Conservation (phyloP, 345 rosid genomes). For the Ceriops zippeliana region DNA sequence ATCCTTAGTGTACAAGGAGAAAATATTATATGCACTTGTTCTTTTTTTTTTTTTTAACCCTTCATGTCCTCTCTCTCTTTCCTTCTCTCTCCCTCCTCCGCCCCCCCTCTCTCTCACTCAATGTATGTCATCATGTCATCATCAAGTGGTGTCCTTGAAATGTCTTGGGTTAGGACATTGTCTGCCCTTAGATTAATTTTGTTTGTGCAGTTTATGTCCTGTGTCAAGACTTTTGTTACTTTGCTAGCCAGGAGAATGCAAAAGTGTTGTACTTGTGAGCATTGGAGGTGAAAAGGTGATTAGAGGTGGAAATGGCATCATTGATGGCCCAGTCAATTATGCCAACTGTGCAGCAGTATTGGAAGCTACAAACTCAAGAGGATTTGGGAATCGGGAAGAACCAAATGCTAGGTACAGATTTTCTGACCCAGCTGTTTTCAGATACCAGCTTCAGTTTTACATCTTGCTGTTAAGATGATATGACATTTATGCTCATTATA, state of each 20-base stretch:
- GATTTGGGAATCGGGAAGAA: constrained; percentile 57
- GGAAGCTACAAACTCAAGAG: constrained; percentile 41
- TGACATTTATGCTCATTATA: constrained; percentile 6
- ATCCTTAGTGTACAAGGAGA: too few relatives aligned
- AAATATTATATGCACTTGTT: too few relatives aligned
- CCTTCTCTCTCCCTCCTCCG: not conserved
- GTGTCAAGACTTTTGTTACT: constrained; percentile 20
- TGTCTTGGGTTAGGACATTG: constrained; percentile 5
- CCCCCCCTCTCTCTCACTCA: not conserved
- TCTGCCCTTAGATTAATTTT: constrained; percentile 6
- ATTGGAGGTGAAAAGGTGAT: constrained; percentile 73
- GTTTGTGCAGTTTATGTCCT: not conserved
- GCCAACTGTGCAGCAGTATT: constrained; percentile 37
- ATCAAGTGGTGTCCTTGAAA: not conserved
- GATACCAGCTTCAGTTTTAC: constrained; percentile 8
- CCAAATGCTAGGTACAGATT: constrained; percentile 56
- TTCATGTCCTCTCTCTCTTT: too few relatives aligned
- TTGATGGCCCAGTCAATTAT: constrained; percentile 54
- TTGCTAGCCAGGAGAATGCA: constrained; percentile 88
- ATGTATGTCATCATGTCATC: constrained; percentile 5
- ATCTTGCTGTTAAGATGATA: constrained; percentile 7
- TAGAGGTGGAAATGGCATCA: constrained; percentile 81
- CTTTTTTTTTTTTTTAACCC: too few relatives aligned
- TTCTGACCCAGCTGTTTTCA: constrained; percentile 18
- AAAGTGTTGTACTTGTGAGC: constrained; percentile 71